phyloP scores from a whole-genome alignment of 805 yeast genomes.

The Hanseniaspora jakobsenii region DNA sequence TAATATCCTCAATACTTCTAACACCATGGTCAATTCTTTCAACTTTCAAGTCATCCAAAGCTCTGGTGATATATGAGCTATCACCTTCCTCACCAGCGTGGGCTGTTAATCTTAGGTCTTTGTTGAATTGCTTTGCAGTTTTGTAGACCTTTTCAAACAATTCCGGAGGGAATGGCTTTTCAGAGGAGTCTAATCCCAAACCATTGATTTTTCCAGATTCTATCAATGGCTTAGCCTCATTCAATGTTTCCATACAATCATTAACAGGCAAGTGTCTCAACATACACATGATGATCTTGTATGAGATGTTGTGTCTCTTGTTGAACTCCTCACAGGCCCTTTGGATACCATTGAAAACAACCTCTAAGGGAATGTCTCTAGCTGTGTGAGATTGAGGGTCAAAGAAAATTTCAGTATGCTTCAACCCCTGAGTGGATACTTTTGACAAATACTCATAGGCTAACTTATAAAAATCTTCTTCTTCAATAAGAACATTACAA shows the following conservation, averaged over 20 bases:
- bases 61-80: constrained; percentile 47
- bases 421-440: constrained; percentile 47
- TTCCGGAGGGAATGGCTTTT: constrained; percentile 65
- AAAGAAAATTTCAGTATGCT: constrained; percentile 65
- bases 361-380: constrained; percentile 48
- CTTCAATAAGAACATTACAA: constrained; percentile 57
- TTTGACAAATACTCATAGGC: constrained; percentile 61
- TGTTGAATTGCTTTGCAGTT: constrained; percentile 36
- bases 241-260: constrained; percentile 46
- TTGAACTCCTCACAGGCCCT: constrained; percentile 54
- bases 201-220: constrained; percentile 55
- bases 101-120: constrained; percentile 56
- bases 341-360: constrained; percentile 53
- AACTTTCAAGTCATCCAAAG: constrained; percentile 49
- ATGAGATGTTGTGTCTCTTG: constrained; percentile 45
- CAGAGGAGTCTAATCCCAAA: constrained; percentile 72
- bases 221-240: constrained; percentile 39
- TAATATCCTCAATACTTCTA: constrained; percentile 45
- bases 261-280: constrained; percentile 60
- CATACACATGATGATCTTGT: constrained; percentile 70
- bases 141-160: constrained; percentile 53
- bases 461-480: constrained; percentile 62
- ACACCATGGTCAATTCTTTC: constrained; percentile 76
- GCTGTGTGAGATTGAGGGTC: constrained; percentile 78
- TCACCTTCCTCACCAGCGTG: constrained; percentile 90